Percentiles rank a stretch among this genome's conserved stretches.
phyloP scores from a whole-genome alignment of 169 alveolate genomes.

The Plasmodium inui region DNA sequence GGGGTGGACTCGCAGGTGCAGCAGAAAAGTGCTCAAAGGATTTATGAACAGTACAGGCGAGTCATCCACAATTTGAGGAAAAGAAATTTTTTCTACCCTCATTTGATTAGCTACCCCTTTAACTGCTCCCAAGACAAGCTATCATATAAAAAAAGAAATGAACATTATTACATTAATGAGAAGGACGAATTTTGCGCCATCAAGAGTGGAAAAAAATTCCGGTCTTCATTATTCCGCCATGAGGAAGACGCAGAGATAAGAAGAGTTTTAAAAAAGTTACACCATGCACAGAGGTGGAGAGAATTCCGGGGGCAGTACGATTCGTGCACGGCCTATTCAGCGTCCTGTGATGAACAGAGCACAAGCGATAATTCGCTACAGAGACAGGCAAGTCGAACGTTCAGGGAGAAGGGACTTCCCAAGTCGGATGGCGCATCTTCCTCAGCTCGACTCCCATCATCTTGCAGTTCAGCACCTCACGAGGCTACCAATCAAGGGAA shows the following conservation, averaged over 20 bases:
- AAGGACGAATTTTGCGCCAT: slow-evolving; percentile 45
- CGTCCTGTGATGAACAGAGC: neutral
- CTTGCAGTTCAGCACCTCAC: neutral
- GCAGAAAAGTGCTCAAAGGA: neutral
- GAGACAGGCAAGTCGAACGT: neutral
- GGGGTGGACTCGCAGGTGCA: neutral
- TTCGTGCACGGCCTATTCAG: neutral
- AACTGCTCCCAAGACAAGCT: slow-evolving; percentile 25
- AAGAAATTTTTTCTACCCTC: neutral
- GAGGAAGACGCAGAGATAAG: neutral
- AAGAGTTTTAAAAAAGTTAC: slow-evolving; percentile 26
- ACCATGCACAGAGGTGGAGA: neutral
- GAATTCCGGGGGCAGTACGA: neutral
- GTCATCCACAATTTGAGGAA: slow-evolving; percentile 24
- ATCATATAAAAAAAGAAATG: slow-evolving; percentile 30
- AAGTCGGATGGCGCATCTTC: neutral
- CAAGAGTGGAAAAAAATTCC: slow-evolving; percentile 20
- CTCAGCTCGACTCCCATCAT: neutral
- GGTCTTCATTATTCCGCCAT: slow-evolving; percentile 12
- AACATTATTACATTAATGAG: slow-evolving; percentile 39
- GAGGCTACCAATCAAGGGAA: neutral
- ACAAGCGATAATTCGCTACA: neutral
- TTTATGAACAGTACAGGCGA: slow-evolving; percentile 12
- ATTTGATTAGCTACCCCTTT: slow-evolving; percentile 29
- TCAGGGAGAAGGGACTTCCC: neutral